Percentiles rank a stretch among this genome's conserved stretches.
Evolutionary conservation across 2,329 filamentous ascomycete species (phyloP).

Genomic region (Aspergillus sp.): DNA sequence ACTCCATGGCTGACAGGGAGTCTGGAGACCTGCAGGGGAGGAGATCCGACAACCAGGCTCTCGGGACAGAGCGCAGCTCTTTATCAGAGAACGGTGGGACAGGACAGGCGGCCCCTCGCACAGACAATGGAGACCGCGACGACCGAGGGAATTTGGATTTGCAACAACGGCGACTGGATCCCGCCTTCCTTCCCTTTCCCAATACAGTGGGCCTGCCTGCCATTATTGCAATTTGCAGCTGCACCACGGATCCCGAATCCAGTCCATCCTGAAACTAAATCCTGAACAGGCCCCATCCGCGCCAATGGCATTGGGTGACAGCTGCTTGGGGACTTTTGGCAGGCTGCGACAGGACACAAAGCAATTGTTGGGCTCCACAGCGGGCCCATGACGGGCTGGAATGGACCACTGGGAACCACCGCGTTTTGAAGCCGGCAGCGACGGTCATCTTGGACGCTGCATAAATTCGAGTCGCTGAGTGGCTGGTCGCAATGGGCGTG

Average conservation of each 20-base stretch:
- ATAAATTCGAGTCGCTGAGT: neutral
- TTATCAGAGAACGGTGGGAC: neutral
- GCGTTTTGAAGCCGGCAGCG: neutral
- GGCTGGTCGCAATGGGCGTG: neutral
- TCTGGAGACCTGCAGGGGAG: neutral
- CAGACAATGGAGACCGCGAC: neutral
- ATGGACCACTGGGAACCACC: neutral
- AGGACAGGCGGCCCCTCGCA: too few species aligned
- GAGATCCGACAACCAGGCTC: slow-evolving; percentile 6
- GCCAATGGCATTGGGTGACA: neutral
- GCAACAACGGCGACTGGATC: neutral
- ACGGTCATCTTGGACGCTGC: too few species aligned
- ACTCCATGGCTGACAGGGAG: slow-evolving; percentile 4
- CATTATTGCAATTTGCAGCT: neutral
- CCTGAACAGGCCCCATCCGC: neutral
- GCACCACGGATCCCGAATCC: neutral
- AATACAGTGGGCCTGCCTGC: neutral
- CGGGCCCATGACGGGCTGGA: neutral
- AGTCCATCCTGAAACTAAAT: neutral
- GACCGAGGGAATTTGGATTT: neutral
- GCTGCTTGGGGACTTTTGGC: neutral
- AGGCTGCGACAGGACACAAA: neutral
- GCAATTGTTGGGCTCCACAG: neutral
- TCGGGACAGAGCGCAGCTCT: neutral
- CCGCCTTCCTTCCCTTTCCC: neutral